Conservation (phyloP, 352 stramenopile genomes). For the Peronospora farinosa region DNA sequence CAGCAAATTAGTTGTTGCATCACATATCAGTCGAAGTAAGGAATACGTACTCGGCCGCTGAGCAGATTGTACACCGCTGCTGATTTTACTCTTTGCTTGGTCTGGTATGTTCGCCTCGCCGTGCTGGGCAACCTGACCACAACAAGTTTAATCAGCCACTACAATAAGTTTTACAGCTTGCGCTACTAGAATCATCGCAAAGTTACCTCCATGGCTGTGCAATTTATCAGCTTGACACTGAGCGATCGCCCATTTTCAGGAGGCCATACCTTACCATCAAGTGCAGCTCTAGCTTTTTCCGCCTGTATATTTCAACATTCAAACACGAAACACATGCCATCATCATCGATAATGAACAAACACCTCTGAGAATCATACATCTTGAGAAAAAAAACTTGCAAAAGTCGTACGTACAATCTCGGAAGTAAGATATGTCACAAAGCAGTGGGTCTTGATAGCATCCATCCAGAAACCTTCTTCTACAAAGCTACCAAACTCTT, state of each 20-base stretch:
- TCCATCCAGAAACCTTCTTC: slow-evolving; percentile 85
- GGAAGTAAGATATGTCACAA: slow-evolving; percentile 55
- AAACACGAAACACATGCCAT: neutral
- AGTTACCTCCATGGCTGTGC: slow-evolving; percentile 48
- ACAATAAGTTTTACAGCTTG: neutral
- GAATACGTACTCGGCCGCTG: slow-evolving; percentile 19
- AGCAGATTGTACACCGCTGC: slow-evolving; percentile 10
- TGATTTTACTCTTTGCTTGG: slow-evolving; percentile 23
- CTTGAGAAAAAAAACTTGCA: neutral
- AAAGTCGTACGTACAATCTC: slow-evolving; percentile 33
- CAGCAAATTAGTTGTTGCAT: slow-evolving; percentile 5
- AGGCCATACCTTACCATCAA: slow-evolving; percentile 66
- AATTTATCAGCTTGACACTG: slow-evolving; percentile 29
- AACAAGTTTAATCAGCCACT: slow-evolving; percentile 1
- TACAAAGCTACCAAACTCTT: slow-evolving; percentile 49
- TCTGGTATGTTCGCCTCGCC: slow-evolving; percentile 21
- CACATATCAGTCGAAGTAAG: neutral
- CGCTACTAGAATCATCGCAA: neutral
- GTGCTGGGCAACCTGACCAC: slow-evolving; percentile 23
- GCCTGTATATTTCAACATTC: slow-evolving; percentile 28
- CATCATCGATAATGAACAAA: too few species aligned
- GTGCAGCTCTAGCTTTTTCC: slow-evolving; percentile 30
- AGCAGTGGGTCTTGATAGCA: slow-evolving; percentile 84
- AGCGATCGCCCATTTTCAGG: slow-evolving; percentile 47
- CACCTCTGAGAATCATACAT: neutral